Evolutionary conservation across 1,284 basidiomycete species (phyloP), one percentile per base, ranked within the genome.

Genomic region (Prillingera fragicola): DNA sequence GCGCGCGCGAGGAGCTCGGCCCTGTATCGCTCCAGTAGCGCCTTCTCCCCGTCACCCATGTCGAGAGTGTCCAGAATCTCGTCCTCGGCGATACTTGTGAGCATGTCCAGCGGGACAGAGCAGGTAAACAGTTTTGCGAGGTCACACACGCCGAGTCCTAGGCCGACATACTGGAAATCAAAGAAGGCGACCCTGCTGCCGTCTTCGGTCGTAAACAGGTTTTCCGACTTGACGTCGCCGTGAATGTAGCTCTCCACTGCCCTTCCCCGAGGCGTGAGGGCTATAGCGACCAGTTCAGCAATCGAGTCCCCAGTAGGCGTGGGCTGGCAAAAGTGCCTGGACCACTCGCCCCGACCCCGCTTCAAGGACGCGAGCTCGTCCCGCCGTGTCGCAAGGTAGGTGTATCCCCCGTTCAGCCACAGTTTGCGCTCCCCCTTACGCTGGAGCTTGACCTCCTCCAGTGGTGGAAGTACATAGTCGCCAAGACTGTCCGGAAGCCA

Each of bases 51-150:
- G 14, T 39, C 33, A 8, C 23, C 15, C 29, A 31, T 31, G 14
- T 8, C n/a, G n/a, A 8, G n/a, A 17, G 8, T n/a, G 7, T 31
- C 29, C 9, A 22, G 23, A n/a, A n/a, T n/a, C n/a, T n/a, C n/a
- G n/a, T n/a, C n/a, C n/a, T n/a, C n/a, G n/a, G n/a, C n/a, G n/a
- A n/a, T n/a, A n/a, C n/a, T n/a, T n/a, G n/a, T n/a, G 3, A 52
- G 40, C 46, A 52, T 43, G 8, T 5, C 15, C 5, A 40, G 19
- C 7, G 50, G 50, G 12, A 52, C 34, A 1, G 33, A 34, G 32
- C 50, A 52, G n/a, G 50, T 52, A 23, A 49, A 52, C 17, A 52
- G 43, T 41, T 52, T 52, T 15, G 50, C 50, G 24, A 52, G 43
- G 32, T 52, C 50, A 38, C 50, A 52, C 22, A 43, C 50, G 14